These are phyloP conservation scores for Botrytis byssoidea DNA, from an alignment of 2,329 filamentous ascomycete genomes.

Conservation along the genomic window DNA sequence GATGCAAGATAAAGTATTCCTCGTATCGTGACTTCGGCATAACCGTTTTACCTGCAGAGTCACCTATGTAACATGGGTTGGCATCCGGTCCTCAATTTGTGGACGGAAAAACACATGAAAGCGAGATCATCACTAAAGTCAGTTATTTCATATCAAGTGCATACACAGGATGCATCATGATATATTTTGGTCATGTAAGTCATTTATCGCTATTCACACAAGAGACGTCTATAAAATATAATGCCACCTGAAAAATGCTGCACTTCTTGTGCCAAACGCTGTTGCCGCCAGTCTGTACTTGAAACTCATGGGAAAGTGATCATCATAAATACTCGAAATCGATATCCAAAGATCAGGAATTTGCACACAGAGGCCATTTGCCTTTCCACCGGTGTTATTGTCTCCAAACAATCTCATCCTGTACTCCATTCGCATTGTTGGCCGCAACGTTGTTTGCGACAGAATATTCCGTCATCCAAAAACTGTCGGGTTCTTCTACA, in stretches of 20 bases:
- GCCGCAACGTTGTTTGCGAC: slow-evolving; percentile 24
- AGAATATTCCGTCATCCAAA: slow-evolving; percentile 44
- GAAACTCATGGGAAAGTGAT: background rate
- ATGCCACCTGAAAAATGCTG: slow-evolving; percentile 14
- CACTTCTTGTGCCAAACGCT: slow-evolving; percentile 18
- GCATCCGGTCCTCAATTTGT: background rate
- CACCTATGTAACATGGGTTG: background rate
- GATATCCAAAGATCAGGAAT: slow-evolving; percentile 29
- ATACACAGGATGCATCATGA: slow-evolving; percentile 13
- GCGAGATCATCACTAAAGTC: slow-evolving; percentile 1
- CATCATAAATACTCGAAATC: slow-evolving; percentile 31
- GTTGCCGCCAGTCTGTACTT: slow-evolving; percentile 21
- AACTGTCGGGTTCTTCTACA: slow-evolving; percentile 48
- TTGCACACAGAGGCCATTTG: slow-evolving; percentile 38
- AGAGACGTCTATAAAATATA: slow-evolving; percentile 12
- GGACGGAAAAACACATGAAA: slow-evolving; percentile 14
- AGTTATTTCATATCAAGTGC: background rate
- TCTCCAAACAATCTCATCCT: slow-evolving; percentile 37
- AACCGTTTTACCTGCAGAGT: background rate
- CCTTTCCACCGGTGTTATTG: slow-evolving; percentile 41
- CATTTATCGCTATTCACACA: slow-evolving; percentile 17
- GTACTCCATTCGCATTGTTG: slow-evolving; percentile 26
- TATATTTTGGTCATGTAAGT: slow-evolving; percentile 2
- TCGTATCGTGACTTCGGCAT: slow-evolving; percentile 11
- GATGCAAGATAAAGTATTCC: background rate